These are phyloP conservation scores for Eucalyptus curtisii DNA, from an alignment of 345 rosid genomes.

Conservation along the genomic window DNA sequence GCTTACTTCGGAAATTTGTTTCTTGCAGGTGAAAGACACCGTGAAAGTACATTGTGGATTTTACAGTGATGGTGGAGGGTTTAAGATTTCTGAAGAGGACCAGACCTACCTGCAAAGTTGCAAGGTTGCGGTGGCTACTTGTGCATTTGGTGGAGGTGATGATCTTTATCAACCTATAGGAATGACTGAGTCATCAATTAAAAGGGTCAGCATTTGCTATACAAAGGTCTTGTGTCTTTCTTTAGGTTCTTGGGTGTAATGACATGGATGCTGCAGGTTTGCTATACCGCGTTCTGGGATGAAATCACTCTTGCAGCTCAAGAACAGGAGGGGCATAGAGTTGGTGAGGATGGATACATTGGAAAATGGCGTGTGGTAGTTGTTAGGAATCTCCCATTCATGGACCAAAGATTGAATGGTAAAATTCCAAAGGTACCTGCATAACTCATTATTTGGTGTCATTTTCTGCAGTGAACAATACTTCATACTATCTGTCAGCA, in stretches of 20 bases:
- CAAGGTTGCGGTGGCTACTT: constrained; percentile 68
- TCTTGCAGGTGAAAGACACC: constrained; percentile 54
- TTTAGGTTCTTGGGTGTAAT: not conserved
- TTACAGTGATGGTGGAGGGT: constrained; percentile 73
- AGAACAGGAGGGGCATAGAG: constrained; percentile 40
- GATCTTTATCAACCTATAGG: constrained; percentile 93
- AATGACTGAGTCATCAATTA: constrained; percentile 50
- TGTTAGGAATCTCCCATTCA: constrained; percentile 73
- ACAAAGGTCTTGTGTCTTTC: not conserved
- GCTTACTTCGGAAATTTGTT: not conserved
- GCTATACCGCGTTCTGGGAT: constrained; percentile 97
- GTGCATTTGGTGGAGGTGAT: constrained; percentile 99
- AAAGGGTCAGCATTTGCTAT: constrained; percentile 40
- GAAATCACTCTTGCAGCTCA: constrained; percentile 67
- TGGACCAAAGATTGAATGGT: constrained; percentile 89
- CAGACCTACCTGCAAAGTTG: constrained; percentile 53
- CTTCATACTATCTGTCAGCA: not conserved
- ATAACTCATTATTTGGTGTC: not conserved
- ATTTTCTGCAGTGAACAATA: not conserved
- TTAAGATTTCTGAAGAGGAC: constrained; percentile 54
- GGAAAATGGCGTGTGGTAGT: constrained; percentile 89
- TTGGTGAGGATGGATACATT: constrained; percentile 40
- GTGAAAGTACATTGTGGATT: constrained; percentile 72
- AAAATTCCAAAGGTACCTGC: constrained; percentile 87
- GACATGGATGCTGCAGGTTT: constrained; percentile 48